Conservation (phyloP, 192 early-diverging fungal genomes). For the Coemansia sp. region DNA sequence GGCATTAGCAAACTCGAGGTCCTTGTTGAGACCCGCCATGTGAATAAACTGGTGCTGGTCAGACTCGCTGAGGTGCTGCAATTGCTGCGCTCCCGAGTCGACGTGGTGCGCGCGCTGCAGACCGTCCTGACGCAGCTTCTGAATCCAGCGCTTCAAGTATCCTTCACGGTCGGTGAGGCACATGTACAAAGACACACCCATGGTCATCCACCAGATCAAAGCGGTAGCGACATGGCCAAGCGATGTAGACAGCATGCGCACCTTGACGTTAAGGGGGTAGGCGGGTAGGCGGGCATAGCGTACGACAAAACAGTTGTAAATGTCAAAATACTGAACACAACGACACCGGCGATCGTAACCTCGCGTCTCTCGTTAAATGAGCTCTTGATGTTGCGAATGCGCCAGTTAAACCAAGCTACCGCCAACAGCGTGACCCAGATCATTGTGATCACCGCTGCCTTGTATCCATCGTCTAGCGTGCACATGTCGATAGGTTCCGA, state of each 20-base stretch:
- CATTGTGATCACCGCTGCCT: constrained; percentile 33
- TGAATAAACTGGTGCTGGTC: not conserved
- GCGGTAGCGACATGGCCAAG: constrained; percentile 38
- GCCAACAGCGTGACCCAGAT: constrained; percentile 39
- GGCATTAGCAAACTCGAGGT: not conserved
- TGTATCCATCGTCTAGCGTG: constrained; percentile 26
- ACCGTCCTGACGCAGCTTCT: constrained; percentile 32
- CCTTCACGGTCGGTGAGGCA: constrained; percentile 23
- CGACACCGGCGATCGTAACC: constrained; percentile 22
- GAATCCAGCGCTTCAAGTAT: constrained; percentile 27
- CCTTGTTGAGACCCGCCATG: not conserved
- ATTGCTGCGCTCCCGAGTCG: not conserved
- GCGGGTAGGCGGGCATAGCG: constrained; percentile 21
- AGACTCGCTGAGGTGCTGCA: not conserved
- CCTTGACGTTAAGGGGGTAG: constrained; percentile 22
- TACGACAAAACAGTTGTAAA: constrained; percentile 43
- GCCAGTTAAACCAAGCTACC: constrained; percentile 33
- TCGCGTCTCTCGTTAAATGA: constrained; percentile 54
- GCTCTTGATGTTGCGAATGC: constrained; percentile 51
- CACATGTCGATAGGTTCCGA: constrained; percentile 25
- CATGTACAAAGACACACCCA: constrained; percentile 34
- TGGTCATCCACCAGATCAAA: constrained; percentile 42
- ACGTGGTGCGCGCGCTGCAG: constrained; percentile 37
- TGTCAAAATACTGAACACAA: constrained; percentile 29
- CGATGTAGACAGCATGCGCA: constrained; percentile 32